A percentile compares a stretch with the other conserved stretches of the same genome.
Conservation (phyloP, 306 rosid genomes). For the Cucumis melo region DNA sequence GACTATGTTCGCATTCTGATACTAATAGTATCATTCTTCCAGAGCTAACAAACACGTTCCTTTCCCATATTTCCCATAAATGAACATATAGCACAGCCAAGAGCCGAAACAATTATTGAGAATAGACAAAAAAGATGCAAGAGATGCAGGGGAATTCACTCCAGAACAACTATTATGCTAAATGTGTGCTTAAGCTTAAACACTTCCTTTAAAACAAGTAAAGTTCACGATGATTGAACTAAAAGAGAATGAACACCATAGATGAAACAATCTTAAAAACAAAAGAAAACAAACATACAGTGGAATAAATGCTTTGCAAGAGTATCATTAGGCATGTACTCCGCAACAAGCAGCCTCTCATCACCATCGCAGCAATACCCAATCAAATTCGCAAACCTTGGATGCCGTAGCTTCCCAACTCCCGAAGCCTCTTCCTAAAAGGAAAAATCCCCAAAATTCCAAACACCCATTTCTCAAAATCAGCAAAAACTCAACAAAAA, state of each 20-base stretch:
- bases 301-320: slow-evolving; percentile 96
- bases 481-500: not conserved
- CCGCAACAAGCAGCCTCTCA: slow-evolving; percentile 93
- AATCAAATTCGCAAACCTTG: slow-evolving; percentile 72
- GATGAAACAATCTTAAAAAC: not conserved
- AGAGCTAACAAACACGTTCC: not conserved
- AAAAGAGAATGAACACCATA: not conserved
- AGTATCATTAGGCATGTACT: slow-evolving; percentile 94
- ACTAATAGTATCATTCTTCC: not conserved
- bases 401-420: slow-evolving; percentile 73
- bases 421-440: slow-evolving; percentile 77
- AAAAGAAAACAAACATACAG: slow-evolving; percentile 33
- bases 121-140: not conserved
- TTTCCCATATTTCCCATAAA: not conserved
- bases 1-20: not conserved
- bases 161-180: not conserved
- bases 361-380: slow-evolving; percentile 96
- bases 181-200: not conserved
- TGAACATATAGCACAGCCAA: not conserved
- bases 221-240: not conserved
- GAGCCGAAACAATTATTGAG: not conserved
- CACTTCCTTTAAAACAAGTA: not conserved
- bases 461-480: not conserved
- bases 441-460: not conserved
- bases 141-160: not conserved